Evolutionary conservation across 1,284 basidiomycete genomes (phyloP), one percentile per base, ranked within the genome.

Genomic region (Sanghuangporus sanghuang): DNA sequence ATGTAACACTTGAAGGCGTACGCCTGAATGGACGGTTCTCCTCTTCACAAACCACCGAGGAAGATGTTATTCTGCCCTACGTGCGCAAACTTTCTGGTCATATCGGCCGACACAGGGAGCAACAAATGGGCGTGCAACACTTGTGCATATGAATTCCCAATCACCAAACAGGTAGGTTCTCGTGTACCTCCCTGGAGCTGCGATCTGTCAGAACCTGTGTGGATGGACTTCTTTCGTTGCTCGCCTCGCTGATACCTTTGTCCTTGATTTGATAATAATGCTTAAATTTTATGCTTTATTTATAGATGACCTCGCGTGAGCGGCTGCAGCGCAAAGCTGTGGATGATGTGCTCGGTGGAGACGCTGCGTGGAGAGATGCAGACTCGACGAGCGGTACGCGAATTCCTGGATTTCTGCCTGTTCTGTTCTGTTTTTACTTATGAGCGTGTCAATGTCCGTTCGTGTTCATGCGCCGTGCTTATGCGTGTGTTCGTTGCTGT

Each of bases 81-180:
- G 62, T 99, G 96, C 73, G 87, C 93, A 54, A 98, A 98, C 75
- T 82, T 95, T 64, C 85, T 98, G 16, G 86, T 94, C 59, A 92
- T 98, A 59, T 89, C 87, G 9, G 77, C 83, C 5, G 88, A 87
- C 68, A 87, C 82, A 5, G 89, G 84, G 3, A 84, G 79, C 75
- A 95, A 93, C 77, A 93, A 93, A 79, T 98, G 94, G 93, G 89
- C 89, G 0, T 98, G 95, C 73, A 92, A 93, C 70, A 92, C 93
- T 2, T 98, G 96, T 72, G 90, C 96, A 1, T 98, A 98, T 74
- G 94, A 98, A 69, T 96, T 96, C 73, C 92, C 94, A 14, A 83
- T 86, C 68, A 71, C 78, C 9, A 82, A 84, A 70, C 92, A 94
- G 78, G 93, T 90, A n/a, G 6, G 50, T 52, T 27, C 21, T 9